Percentiles rank a stretch among this genome's conserved stretches.
These are phyloP conservation scores for Annona cherimola DNA, from an alignment of 164 flowering plant species.

Conservation along the genomic window DNA sequence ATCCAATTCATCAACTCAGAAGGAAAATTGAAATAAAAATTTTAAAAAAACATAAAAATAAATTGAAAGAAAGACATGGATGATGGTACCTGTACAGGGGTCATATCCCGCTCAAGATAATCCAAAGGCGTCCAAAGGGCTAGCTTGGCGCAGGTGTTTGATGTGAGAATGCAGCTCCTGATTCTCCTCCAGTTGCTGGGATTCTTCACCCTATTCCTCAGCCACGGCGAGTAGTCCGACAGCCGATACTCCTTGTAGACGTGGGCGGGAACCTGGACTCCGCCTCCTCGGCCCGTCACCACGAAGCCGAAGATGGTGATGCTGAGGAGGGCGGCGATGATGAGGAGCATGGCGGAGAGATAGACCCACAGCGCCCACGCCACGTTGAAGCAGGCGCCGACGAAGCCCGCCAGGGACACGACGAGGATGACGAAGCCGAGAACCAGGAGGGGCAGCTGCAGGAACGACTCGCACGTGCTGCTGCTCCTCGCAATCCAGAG, in stretches of 20 bases:
- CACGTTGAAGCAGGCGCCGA: conserved; percentile 87
- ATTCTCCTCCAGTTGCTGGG: conserved; percentile 62
- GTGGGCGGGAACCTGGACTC: conserved; percentile 51
- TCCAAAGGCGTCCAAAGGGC: conserved; percentile 77
- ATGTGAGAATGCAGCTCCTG: conserved; percentile 65
- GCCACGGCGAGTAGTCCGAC: conserved; percentile 66
- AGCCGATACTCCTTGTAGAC: conserved; percentile 69
- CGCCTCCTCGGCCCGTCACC: conserved; percentile 73
- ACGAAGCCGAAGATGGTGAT: conserved; percentile 76
- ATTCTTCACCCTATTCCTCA: conserved; percentile 49
- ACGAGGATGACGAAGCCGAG: conserved; percentile 72
- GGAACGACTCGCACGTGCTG: conserved; percentile 72
- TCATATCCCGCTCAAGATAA: conserved; percentile 60
- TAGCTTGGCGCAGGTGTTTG: conserved; percentile 66
- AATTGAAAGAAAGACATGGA: background rate
- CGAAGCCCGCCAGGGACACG: conserved; percentile 81
- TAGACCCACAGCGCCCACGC: conserved; percentile 90
- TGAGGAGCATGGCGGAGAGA: conserved; percentile 60
- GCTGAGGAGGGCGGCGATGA: conserved; percentile 52
- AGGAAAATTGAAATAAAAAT: background rate
- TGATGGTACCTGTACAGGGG: conserved; percentile 72
- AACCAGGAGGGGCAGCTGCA: conserved; percentile 77
- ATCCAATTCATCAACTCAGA: background rate
- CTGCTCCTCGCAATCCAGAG: conserved; percentile 81
- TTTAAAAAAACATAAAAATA: background rate